Evolutionary conservation across 148 eudicot genomes (phyloP).

Genomic region (Chenopodium berlandieri): DNA sequence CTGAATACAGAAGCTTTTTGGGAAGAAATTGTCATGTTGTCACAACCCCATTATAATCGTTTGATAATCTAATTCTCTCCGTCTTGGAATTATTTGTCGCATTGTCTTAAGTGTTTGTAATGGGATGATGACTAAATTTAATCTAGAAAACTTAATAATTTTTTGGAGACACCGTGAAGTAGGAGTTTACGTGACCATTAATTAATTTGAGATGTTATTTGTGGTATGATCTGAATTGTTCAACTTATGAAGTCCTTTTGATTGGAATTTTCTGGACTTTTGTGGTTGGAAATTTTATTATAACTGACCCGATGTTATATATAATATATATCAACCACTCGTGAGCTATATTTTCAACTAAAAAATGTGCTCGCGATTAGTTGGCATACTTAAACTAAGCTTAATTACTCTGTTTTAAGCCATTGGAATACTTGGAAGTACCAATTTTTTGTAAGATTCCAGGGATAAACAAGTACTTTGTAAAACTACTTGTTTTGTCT

Average conservation of each 20-base stretch:
- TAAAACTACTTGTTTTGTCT: constrained; percentile 9
- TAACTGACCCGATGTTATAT: background rate
- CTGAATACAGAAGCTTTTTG: constrained; percentile 21
- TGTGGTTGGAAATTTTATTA: background rate
- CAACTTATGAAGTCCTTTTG: background rate
- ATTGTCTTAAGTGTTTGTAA: no score
- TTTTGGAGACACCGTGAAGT: no score
- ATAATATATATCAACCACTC: constrained; percentile 13
- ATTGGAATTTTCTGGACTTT: background rate
- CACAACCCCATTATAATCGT: no score
- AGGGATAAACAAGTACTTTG: constrained; percentile 4
- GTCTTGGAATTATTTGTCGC: no score
- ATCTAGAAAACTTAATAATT: no score
- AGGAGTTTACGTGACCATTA: no score
- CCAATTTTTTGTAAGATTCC: background rate
- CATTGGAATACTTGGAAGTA: constrained; percentile 5
- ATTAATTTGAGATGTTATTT: no score
- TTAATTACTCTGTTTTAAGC: background rate
- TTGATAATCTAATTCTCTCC: no score
- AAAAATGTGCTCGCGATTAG: background rate
- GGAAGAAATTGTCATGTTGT: constrained; percentile 1
- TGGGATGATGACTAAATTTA: background rate
- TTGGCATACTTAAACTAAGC: background rate
- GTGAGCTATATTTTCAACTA: background rate
- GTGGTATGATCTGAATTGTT: constrained; percentile 8